Conservation (phyloP, 495 filamentous ascomycete species). For the Penicillium macrosclerotiorum region DNA sequence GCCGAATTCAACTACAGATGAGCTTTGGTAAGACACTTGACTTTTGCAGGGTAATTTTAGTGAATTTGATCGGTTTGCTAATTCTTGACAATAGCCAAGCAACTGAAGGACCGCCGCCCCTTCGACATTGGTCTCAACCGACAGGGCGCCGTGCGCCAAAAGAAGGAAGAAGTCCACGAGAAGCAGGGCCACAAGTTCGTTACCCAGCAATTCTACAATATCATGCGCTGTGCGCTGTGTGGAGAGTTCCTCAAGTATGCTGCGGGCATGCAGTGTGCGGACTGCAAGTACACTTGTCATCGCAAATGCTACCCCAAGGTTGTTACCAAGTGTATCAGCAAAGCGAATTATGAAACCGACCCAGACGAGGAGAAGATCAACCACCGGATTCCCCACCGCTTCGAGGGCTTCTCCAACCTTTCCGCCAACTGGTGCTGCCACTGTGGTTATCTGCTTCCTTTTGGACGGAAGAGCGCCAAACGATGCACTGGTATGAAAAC, state of each 20-base stretch:
- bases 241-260: slow-evolving; percentile 98
- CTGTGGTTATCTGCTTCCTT: slow-evolving; percentile 95
- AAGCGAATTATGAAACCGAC: slow-evolving; percentile 96
- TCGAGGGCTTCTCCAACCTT: slow-evolving; percentile 90
- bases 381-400: slow-evolving; percentile 96
- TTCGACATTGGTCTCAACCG: slow-evolving; percentile 88
- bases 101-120: slow-evolving; percentile 63
- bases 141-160: slow-evolving; percentile 93
- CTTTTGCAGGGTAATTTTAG: background rate
- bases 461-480: slow-evolving; percentile 89
- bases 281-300: slow-evolving; percentile 99
- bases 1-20: slow-evolving; percentile 81
- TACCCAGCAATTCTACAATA: slow-evolving; percentile 98
- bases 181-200: slow-evolving; percentile 99
- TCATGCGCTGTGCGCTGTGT: slow-evolving; percentile 98
- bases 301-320: slow-evolving; percentile 94
- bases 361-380: slow-evolving; percentile 99
- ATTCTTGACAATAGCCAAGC: slow-evolving; percentile 56
- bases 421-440: slow-evolving; percentile 99
- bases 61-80: slow-evolving; percentile 24
- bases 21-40: slow-evolving; percentile 70
- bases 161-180: slow-evolving; percentile 95
- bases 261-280: slow-evolving; percentile 97
- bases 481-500: slow-evolving; percentile 74
- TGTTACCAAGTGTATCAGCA: slow-evolving; percentile 99